phyloP scores from a whole-genome alignment of 1,284 basidiomycete species.

The Puccinia sorghi region DNA sequence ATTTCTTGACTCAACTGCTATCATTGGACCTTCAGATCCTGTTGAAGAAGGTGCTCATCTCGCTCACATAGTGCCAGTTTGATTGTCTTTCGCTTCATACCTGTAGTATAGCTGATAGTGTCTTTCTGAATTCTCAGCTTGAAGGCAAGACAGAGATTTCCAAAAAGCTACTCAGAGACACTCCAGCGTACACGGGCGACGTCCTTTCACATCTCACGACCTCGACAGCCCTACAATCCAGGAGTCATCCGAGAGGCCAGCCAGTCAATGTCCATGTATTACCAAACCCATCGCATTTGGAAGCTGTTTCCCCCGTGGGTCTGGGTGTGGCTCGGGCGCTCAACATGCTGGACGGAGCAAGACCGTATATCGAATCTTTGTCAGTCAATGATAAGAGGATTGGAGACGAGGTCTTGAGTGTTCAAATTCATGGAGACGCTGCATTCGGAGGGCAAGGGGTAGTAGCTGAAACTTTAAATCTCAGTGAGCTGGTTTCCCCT shows the following conservation, averaged over 20 bases:
- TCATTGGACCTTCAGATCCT: slow-evolving; percentile 23
- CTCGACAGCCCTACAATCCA: slow-evolving; percentile 36
- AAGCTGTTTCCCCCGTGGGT: slow-evolving; percentile 81
- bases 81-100: background rate
- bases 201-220: slow-evolving; percentile 78
- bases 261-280: slow-evolving; percentile 72
- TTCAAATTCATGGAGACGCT: slow-evolving; percentile 85
- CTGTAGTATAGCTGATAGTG: background rate
- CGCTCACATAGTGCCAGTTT: background rate
- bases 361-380: slow-evolving; percentile 5
- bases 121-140: slow-evolving; percentile 75
- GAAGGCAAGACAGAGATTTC: slow-evolving; percentile 71
- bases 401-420: slow-evolving; percentile 68
- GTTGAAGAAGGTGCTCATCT: slow-evolving; percentile 18
- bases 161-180: slow-evolving; percentile 56
- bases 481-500: slow-evolving; percentile 5
- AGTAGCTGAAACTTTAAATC: slow-evolving; percentile 78
- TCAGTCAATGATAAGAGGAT: slow-evolving; percentile 21
- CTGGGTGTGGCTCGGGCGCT: slow-evolving; percentile 62
- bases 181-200: slow-evolving; percentile 69
- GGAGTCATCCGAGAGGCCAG: slow-evolving; percentile 58
- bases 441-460: slow-evolving; percentile 86
- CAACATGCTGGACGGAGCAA: slow-evolving; percentile 17
- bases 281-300: slow-evolving; percentile 84
- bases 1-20: slow-evolving; percentile 77